Base-by-base conservation (phyloP, 345 rosid genomes). In the Geranium rotundifolium region DNA sequence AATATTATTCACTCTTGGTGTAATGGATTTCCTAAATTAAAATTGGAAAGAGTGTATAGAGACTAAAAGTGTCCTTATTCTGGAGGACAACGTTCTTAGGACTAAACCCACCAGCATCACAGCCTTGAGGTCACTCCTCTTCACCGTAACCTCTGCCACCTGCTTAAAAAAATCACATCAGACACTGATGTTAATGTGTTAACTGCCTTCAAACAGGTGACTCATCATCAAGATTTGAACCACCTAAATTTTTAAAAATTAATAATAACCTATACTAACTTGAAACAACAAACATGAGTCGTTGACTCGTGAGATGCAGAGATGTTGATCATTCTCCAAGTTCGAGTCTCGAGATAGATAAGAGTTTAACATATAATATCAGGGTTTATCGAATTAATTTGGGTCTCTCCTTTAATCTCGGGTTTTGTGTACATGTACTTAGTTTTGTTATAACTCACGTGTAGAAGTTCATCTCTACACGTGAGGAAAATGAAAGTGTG, bases 131-230 rank as follows among this genome's bases (percentile, higher is more conserved):
- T 60, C 14, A 14, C 77, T 78, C 70, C 80, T 76, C 65, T 67
- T 75, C 62, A 62, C 87, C 58, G 88, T n/a, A 15, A 75, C 37
- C 46, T 84, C 89, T 4, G 95, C 97, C 14, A 86, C 86, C 97
- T 90, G 82, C 62, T 61, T 20, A 17, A 63, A 49, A 62, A 57
- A 19, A 13, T 57, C 12, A 6, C n/a, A 18, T 10, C 59, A 4
- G 4, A 16, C n/a, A 19, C 59, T 13, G 59, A n/a, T 56, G 2
- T 56, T 56, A 56, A 56, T 16, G 19, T 2, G 8, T 20, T 3
- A 54, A 3, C n/a, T 54, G 56, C 10, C 56, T 13, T 18, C 4
- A 13, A 16, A 16, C 17, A 4, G 17, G 9, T 54, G 56, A 18
- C 56, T 54, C 56, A 54, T 3, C n/a, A 13, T 13, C 14, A 13